A percentile compares a stretch with the other conserved stretches of the same genome.
Evolutionary conservation across 805 yeast genomes (phyloP).

Genomic region (Saccharomycopsis olivae): DNA sequence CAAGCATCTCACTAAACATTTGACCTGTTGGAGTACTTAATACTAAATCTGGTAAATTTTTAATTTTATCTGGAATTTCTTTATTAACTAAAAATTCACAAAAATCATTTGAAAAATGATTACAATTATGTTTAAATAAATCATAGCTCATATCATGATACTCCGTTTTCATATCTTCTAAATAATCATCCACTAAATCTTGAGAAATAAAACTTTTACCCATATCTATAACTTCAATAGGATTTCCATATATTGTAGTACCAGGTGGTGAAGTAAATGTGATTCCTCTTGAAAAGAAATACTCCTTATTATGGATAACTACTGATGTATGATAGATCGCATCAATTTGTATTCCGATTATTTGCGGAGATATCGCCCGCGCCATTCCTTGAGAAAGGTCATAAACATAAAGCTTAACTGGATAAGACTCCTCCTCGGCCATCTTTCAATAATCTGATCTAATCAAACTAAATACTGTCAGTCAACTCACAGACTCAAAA

Average conservation of each 20-base stretch:
- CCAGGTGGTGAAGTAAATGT: slow-evolving; percentile 30
- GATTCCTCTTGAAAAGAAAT: slow-evolving; percentile 53
- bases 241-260: slow-evolving; percentile 46
- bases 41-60: slow-evolving; percentile 42
- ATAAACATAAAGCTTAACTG: slow-evolving; percentile 48
- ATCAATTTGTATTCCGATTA: slow-evolving; percentile 44
- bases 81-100: slow-evolving; percentile 48
- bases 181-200: slow-evolving; percentile 43
- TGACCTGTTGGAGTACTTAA: slow-evolving; percentile 42
- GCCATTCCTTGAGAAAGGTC: slow-evolving; percentile 59
- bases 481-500: no score
- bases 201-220: slow-evolving; percentile 43
- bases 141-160: slow-evolving; percentile 41
- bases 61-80: slow-evolving; percentile 42
- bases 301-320: slow-evolving; percentile 42
- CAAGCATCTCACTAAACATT: slow-evolving; percentile 30
- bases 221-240: slow-evolving; percentile 40
- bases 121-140: slow-evolving; percentile 54
- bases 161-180: slow-evolving; percentile 37
- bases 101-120: slow-evolving; percentile 51
- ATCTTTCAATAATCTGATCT: background rate
- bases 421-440: slow-evolving; percentile 17
- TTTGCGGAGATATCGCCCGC: slow-evolving; percentile 33
- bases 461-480: no score
- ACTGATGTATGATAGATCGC: slow-evolving; percentile 62